Evolutionary conservation across 1,284 basidiomycete genomes (phyloP).

Genomic region (Microbotryum silenes-acaulis): DNA sequence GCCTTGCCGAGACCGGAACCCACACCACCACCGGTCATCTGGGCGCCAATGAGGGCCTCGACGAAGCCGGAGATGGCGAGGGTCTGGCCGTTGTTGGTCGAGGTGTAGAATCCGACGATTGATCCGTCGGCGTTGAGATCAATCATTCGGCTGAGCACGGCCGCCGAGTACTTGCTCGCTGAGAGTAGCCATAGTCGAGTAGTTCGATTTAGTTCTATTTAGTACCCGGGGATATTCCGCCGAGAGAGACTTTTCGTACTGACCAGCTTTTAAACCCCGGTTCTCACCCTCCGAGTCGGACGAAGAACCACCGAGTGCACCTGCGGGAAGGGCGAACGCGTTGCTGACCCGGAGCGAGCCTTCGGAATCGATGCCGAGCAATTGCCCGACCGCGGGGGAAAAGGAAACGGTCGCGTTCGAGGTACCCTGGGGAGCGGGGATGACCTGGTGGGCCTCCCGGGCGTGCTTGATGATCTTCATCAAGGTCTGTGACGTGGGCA

Average conservation of each 20-base stretch:
- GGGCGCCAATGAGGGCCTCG: conserved; percentile 79
- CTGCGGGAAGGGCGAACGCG: conserved; percentile 70
- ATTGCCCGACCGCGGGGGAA: conserved; percentile 63
- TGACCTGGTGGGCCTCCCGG: conserved; percentile 40
- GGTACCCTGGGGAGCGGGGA: conserved; percentile 35
- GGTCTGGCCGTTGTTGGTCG: conserved; percentile 47
- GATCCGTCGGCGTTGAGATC: conserved; percentile 92
- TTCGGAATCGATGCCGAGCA: conserved; percentile 86
- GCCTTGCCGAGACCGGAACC: conserved; percentile 54
- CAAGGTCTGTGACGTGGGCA: conserved; percentile 57
- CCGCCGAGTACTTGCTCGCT: conserved; percentile 57
- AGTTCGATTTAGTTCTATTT: conserved; percentile 5
- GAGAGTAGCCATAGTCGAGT: neutral
- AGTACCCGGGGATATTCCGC: conserved; percentile 2
- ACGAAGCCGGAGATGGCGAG: conserved; percentile 77
- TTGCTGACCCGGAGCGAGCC: conserved; percentile 87
- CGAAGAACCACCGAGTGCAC: conserved; percentile 41
- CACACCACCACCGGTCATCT: conserved; percentile 64
- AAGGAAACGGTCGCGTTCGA: conserved; percentile 59
- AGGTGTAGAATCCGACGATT: conserved; percentile 94
- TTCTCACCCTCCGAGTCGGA: conserved; percentile 58
- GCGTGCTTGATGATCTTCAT: conserved; percentile 80
- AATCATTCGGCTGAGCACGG: conserved; percentile 77
- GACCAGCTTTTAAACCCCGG: conserved; percentile 54
- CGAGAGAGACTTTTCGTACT: conserved; percentile 13